Percentiles rank a stretch among this genome's conserved stretches.
phyloP scores from a whole-genome alignment of 2,329 filamentous ascomycete species.

The Metarhizium anisopliae region DNA sequence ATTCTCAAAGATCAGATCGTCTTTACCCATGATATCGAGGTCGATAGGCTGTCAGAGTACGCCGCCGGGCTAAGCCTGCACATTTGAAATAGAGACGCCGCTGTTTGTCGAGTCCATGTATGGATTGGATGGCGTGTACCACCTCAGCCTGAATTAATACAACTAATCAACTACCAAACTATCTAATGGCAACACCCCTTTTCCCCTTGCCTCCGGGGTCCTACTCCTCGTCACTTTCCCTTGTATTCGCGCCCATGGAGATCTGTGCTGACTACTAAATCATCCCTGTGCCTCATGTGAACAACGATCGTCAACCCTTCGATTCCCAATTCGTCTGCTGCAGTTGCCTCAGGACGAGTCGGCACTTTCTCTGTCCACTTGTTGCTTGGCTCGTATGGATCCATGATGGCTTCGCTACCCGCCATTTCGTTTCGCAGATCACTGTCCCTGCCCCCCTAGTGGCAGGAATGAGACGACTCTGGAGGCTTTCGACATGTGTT shows the following conservation, averaged over 20 bases:
- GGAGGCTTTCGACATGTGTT: neutral
- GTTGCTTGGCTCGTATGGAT: conserved; percentile 11
- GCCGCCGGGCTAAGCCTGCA: conserved; percentile 1
- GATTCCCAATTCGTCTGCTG: conserved; percentile 29
- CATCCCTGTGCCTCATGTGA: conserved; percentile 39
- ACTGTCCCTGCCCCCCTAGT: conserved; percentile 33
- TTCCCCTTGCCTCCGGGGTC: neutral
- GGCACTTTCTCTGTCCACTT: conserved; percentile 7
- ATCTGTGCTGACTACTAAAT: conserved; percentile 41
- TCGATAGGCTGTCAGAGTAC: neutral
- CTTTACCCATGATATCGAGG: conserved; percentile 1
- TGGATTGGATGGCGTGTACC: neutral
- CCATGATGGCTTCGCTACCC: conserved; percentile 30
- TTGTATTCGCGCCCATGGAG: conserved; percentile 4
- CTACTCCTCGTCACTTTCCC: neutral
- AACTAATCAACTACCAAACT: neutral
- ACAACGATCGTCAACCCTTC: conserved; percentile 42
- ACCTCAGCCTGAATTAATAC: neutral
- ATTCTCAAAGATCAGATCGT: neutral
- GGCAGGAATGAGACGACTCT: conserved; percentile 25
- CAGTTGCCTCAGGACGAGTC: neutral
- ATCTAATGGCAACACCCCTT: neutral
- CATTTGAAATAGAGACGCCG: neutral
- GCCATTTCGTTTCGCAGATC: conserved; percentile 31
- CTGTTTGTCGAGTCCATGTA: neutral